These are phyloP conservation scores for Scenedesmus sp. DNA, from an alignment of 163 green algal genomes.

Conservation along the genomic window DNA sequence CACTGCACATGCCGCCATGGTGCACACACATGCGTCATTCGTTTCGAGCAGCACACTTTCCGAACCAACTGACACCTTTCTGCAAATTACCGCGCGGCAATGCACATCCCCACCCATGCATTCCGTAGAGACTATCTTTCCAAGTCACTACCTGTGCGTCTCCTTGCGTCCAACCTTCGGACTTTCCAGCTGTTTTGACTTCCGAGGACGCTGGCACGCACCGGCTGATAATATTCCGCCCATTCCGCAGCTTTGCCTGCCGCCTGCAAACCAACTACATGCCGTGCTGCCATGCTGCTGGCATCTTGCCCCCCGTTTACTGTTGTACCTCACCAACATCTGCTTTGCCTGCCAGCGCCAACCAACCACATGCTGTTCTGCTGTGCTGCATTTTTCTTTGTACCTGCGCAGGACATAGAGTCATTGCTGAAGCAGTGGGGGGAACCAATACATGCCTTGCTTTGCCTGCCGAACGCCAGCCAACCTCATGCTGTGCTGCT, in stretches of 20 bases:
- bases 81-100: too few relatives aligned
- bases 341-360: too few relatives aligned
- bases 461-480: too few relatives aligned
- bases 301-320: neutral
- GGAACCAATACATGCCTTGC: neutral
- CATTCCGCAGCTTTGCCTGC: too few relatives aligned
- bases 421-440: constrained; percentile 41
- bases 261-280: neutral
- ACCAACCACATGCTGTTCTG: neutral
- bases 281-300: neutral
- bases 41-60: too few relatives aligned
- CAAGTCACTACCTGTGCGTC: too few relatives aligned
- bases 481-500: neutral
- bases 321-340: neutral
- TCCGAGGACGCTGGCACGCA: too few relatives aligned
- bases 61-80: too few relatives aligned
- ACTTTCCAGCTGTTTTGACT: too few relatives aligned
- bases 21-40: too few relatives aligned
- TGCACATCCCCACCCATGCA: neutral
- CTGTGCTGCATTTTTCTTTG: neutral
- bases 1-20: neutral
- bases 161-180: too few relatives aligned
- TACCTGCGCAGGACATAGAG: constrained; percentile 34
- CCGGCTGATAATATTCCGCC: too few relatives aligned
- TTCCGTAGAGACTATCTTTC: neutral